Base-by-base conservation (phyloP, 805 yeast genomes). In the Starmerella riodocensis region DNA sequence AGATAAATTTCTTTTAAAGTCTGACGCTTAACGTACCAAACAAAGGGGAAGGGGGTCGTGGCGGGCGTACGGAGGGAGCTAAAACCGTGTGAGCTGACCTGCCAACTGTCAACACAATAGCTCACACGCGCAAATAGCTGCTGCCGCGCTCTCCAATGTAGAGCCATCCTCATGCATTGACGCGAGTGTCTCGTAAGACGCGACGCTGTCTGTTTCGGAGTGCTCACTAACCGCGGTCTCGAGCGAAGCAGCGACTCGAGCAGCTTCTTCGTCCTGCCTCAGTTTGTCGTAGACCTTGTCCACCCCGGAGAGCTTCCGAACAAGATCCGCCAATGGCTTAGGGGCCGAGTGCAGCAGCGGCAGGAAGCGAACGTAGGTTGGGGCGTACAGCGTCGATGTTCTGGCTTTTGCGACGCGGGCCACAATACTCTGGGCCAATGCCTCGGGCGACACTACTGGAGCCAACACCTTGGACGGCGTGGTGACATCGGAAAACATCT, bases 401-500 rank as follows among this genome's bases (percentile, higher is more conserved):
- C 67, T 62, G 5, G 91, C 91, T 35, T 66, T 53, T 35, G 67
- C 69, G 24, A 83, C 60, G 0, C 82, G 73, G 4, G 57, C 53
- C 14, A 76, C 61, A 3, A 86, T 68, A 28, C 63, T 62, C 2
- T 52, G 51, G 0, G 95, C 93, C 13, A 85, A 77, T 44, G 66
- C 66, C 7, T 51, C 53, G 0, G 91, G 85, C 14, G 78, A 77
- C 27, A 86, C 63, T 43, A 79, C 81, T 0, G 96, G 97, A 0
- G 97, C 97, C 6, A 86, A 56, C 4, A 78, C 48, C 3, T 67
- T 61, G 9, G 81, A 75, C 0, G 96, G 95, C 0, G 94, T 78
- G 23, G 59, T 45, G 5, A 88, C 81, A 2, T 76, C 75, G 14
- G 64, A 63, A 56, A 88, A 88, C 83, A 88, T 70, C 2, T 56